Evolutionary conservation across 2,329 filamentous ascomycete genomes (phyloP).

Genomic region (Epichloe sibirici): DNA sequence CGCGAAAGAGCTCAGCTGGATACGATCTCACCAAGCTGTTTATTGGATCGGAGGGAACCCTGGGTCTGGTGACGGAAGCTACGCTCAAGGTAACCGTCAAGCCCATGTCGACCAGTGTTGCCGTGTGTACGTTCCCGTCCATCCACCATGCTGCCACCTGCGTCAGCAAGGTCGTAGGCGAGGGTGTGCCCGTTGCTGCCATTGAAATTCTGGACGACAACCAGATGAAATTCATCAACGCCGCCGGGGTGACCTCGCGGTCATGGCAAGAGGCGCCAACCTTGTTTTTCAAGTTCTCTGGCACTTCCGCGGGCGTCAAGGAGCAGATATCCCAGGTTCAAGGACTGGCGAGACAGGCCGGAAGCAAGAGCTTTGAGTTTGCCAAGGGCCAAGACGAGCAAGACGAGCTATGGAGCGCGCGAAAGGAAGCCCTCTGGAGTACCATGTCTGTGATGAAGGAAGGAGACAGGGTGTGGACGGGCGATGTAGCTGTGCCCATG

Average conservation of each 20-base stretch:
- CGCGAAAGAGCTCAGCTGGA: constrained; percentile 79
- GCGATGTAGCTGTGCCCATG: constrained; percentile 76
- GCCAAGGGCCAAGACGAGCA: constrained; percentile 58
- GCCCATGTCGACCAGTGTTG: constrained; percentile 69
- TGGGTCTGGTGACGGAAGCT: constrained; percentile 84
- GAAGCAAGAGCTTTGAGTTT: constrained; percentile 65
- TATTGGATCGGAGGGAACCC: constrained; percentile 82
- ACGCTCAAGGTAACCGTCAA: constrained; percentile 76
- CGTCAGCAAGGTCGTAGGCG: constrained; percentile 66
- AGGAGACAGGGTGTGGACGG: constrained; percentile 71
- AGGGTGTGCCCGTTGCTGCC: constrained; percentile 77
- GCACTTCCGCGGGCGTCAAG: constrained; percentile 57
- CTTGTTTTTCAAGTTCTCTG: constrained; percentile 75
- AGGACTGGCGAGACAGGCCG: constrained; percentile 45
- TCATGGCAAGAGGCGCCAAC: constrained; percentile 63
- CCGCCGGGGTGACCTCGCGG: constrained; percentile 52
- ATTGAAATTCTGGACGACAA: constrained; percentile 87
- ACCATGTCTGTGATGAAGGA: constrained; percentile 54
- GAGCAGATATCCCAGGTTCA: constrained; percentile 64
- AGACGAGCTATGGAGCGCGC: constrained; percentile 67
- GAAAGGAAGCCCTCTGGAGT: constrained; percentile 77
- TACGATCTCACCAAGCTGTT: constrained; percentile 87
- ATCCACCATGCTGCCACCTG: constrained; percentile 66
- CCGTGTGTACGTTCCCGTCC: constrained; percentile 48
- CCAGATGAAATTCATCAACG: constrained; percentile 65